A percentile compares a stretch with the other conserved stretches of the same genome.
These are phyloP conservation scores for Aspergillus affinis DNA, from an alignment of 495 filamentous ascomycete species.

Conservation along the genomic window DNA sequence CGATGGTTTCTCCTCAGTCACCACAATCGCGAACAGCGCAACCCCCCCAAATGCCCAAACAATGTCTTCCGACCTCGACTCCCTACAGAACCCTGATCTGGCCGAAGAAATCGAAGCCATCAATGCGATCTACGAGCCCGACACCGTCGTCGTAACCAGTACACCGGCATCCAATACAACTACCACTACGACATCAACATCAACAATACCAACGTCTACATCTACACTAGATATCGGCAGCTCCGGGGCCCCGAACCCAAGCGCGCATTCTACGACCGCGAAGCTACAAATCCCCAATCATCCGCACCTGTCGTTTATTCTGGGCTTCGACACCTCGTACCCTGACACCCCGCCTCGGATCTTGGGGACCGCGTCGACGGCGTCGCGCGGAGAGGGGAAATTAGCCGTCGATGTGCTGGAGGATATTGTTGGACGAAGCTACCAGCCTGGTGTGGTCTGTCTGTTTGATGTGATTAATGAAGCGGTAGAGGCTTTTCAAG, in stretches of 20 bases:
- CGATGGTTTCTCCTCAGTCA: not conserved
- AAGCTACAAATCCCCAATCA: conserved; percentile 42
- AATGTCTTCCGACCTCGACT: conserved; percentile 21
- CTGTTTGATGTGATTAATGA: conserved; percentile 82
- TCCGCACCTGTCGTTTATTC: conserved; percentile 53
- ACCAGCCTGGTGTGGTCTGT: conserved; percentile 74
- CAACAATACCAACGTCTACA: conserved; percentile 35
- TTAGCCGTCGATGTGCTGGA: conserved; percentile 64
- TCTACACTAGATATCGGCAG: conserved; percentile 41
- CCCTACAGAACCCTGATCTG: conserved; percentile 59
- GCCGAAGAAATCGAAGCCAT: conserved; percentile 83
- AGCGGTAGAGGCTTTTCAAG: conserved; percentile 42
- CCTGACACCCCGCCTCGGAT: conserved; percentile 68
- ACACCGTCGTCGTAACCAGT: conserved; percentile 53
- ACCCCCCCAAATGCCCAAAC: not conserved
- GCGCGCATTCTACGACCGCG: conserved; percentile 26
- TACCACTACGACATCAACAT: conserved; percentile 27
- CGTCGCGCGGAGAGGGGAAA: conserved; percentile 61
- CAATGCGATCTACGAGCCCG: conserved; percentile 85
- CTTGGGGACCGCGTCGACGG: conserved; percentile 58
- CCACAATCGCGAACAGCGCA: not conserved
- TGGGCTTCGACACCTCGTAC: conserved; percentile 71
- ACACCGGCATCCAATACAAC: conserved; percentile 25
- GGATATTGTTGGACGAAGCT: conserved; percentile 63
- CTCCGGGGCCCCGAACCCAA: conserved; percentile 12